Evolutionary conservation across 495 filamentous ascomycete species (phyloP), one percentile per base, ranked within the genome.

Genomic region (Penicillium roqueforti): DNA sequence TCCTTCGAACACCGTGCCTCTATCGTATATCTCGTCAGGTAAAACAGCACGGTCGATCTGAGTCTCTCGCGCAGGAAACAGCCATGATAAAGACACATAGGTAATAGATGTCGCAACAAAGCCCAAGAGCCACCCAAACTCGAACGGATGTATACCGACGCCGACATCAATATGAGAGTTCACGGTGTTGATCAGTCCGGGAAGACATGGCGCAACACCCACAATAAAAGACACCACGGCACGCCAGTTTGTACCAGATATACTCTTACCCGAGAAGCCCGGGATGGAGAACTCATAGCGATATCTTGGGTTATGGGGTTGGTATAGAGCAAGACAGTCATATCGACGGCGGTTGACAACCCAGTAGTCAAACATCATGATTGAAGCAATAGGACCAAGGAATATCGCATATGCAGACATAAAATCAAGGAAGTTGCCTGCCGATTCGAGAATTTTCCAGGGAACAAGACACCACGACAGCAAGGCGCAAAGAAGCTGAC

Each of bases 311-410:
- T 65, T 66, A 18, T 38, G 25, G 0, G 68, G 73, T 61, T 74
- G 71, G 52, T 78, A 79, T 11, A 79, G 47, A 13, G 74, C 74
- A 9, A 81, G 76, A 0, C 80, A 75, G 61, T 89, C 83, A 58
- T 85, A 83, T 39, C 79, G 74, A 29, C 74, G 62, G n/a, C 59
- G 62, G 57, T 88, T 83, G 14, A 89, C 66, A 46, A 86, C 61
- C 85, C 84, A 89, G 66, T 80, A 89, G 60, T 90, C 87, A 16
- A 77, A 75, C 0, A 80, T 70, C 70, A 90, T 81, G 53, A 88
- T 84, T 11, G 80, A 81, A 9, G 80, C 83, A 41, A 90, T 83
- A 0, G 87, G 86, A 0, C 79, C 85, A 3, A 89, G 74, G 70
- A 90, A 88, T 31, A 88, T 78, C 14, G 80, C 76, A 48, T 85